A percentile compares a stretch with the other conserved stretches of the same genome.
phyloP scores from a whole-genome alignment of 441 rosid species.

The Adansonia rubrostipa region DNA sequence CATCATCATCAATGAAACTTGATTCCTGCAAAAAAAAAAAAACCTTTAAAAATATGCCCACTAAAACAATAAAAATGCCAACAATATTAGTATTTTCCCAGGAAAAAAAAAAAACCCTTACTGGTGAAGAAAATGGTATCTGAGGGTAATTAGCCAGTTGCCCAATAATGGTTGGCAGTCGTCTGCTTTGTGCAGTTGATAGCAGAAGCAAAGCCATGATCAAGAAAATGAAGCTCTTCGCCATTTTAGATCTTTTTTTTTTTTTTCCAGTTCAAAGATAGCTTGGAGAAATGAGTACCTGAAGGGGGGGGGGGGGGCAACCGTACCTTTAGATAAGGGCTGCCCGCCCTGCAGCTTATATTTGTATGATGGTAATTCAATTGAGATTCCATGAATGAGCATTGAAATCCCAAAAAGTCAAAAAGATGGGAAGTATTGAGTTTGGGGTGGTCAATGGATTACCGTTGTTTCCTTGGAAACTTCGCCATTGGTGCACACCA shows the following conservation, averaged over 20 bases:
- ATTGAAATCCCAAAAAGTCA: not conserved
- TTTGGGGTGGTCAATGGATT: not conserved
- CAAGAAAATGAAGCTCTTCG: slow-evolving; percentile 14
- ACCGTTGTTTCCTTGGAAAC: not conserved
- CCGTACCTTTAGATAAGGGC: not conserved
- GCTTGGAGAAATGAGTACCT: not conserved
- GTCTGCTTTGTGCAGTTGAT: slow-evolving; percentile 25
- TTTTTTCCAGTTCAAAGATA: not conserved
- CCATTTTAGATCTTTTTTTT: not conserved
- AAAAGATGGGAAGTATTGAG: not conserved
- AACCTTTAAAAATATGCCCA: not conserved
- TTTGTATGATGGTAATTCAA: slow-evolving; percentile 3
- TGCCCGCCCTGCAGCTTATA: not conserved
- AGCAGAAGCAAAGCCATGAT: slow-evolving; percentile 27
- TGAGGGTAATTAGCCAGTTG: not conserved
- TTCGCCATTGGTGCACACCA: not conserved
- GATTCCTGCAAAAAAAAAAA: slow-evolving; percentile 20
- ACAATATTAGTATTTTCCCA: not conserved
- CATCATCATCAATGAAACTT: slow-evolving; percentile 36
- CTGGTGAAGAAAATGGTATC: slow-evolving; percentile 18
- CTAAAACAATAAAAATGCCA: not conserved
- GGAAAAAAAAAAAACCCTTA: slow-evolving; percentile 7
- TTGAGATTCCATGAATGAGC: slow-evolving; percentile 2
- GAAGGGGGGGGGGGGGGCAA: no score
- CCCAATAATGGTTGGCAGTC: not conserved